A percentile compares a stretch with the other conserved stretches of the same genome.
phyloP scores from a whole-genome alignment of 192 early-diverging fungal species.

The Endogone sp. region DNA sequence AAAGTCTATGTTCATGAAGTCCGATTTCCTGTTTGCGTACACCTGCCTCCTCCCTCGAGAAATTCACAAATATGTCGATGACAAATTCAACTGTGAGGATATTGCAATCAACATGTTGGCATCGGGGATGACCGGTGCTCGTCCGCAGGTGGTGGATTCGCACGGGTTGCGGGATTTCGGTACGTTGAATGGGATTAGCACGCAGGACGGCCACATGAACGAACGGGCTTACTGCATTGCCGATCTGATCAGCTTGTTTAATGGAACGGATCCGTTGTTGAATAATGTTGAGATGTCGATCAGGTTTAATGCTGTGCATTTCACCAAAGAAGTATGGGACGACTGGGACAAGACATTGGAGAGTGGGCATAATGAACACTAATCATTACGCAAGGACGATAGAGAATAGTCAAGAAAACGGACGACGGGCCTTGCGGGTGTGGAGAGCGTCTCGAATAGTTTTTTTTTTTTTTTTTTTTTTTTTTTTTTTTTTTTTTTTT shows the following conservation, averaged over 20 bases:
- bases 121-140: constrained; percentile 12
- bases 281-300: background rate
- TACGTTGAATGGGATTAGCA: constrained; percentile 17
- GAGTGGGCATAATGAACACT: too few relatives aligned
- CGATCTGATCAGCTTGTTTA: constrained; percentile 8
- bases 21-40: constrained; percentile 24
- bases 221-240: constrained; percentile 15
- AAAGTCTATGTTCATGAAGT: constrained; percentile 16
- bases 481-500: too few relatives aligned
- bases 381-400: too few relatives aligned
- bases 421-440: too few relatives aligned
- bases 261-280: background rate
- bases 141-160: constrained; percentile 14
- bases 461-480: too few relatives aligned
- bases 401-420: too few relatives aligned
- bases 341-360: background rate
- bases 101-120: constrained; percentile 24
- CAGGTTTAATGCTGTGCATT: background rate
- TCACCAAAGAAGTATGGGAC: background rate
- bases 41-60: constrained; percentile 18
- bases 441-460: too few relatives aligned
- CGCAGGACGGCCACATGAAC: constrained; percentile 13
- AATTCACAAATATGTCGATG: constrained; percentile 21
- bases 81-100: constrained; percentile 11
- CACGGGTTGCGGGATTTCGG: constrained; percentile 20